Conservation (phyloP, 352 stramenopile species). For the Globisporangium middletonii region DNA sequence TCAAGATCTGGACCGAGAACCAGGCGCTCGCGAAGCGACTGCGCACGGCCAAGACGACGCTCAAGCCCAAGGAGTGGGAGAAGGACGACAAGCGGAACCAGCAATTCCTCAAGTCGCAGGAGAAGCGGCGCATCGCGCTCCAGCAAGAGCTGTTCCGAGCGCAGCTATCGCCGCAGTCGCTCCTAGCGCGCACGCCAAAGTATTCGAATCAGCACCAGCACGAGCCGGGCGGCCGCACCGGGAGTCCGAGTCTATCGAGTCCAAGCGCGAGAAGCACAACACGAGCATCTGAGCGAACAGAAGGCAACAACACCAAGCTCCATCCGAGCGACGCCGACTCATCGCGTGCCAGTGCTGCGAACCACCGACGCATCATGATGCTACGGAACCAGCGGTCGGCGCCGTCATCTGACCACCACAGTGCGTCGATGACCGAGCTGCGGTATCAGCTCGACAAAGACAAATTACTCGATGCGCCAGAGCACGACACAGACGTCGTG, state of each 20-base stretch:
- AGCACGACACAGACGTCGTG: constrained; percentile 18
- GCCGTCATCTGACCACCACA: background rate
- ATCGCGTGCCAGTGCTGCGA: constrained; percentile 28
- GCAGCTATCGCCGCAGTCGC: constrained; percentile 34
- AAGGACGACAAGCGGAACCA: constrained; percentile 71
- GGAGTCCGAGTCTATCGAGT: background rate
- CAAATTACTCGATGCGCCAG: constrained; percentile 3
- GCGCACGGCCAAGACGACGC: constrained; percentile 52
- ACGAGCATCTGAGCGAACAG: background rate
- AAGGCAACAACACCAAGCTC: background rate
- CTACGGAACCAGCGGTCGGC: constrained; percentile 33
- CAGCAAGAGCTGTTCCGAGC: constrained; percentile 49
- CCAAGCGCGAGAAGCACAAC: background rate
- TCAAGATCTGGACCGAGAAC: constrained; percentile 72
- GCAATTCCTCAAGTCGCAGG: constrained; percentile 53
- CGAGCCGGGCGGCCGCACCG: background rate
- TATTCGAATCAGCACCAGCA: constrained; percentile 14
- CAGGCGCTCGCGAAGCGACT: constrained; percentile 62
- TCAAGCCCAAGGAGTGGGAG: constrained; percentile 64
- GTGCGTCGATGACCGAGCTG: background rate
- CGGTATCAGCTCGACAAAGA: constrained; percentile 4
- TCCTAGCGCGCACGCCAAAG: constrained; percentile 17
- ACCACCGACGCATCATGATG: constrained; percentile 53
- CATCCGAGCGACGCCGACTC: background rate
- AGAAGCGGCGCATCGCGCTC: constrained; percentile 37